Base-by-base conservation (phyloP, 1,139 yeast species). In the Tardiomyces blankii region DNA sequence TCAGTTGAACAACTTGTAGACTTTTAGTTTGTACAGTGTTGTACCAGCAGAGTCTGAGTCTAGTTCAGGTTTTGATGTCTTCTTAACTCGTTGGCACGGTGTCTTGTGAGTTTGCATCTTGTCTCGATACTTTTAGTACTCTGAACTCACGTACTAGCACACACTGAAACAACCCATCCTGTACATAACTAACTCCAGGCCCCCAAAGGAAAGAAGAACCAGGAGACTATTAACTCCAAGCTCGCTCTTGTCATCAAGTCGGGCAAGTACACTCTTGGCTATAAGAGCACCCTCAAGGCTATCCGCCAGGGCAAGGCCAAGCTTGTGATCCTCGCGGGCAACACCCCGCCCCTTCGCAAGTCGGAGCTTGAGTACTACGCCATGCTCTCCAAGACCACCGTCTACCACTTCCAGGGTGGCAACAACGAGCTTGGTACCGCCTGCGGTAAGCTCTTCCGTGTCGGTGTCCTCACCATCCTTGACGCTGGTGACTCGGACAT, bases 401-500 rank as follows among this genome's bases (percentile, higher is more conserved):
- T 91, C 66, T 91, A 89, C 94, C 82, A 80, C 82, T 91, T 89
- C 95, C 94, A 85, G 76, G 98, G 97, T 79, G 95, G 96, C 75
- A 89, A 89, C 96, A 89, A 89, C 77, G 96, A 89, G 78, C 87
- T 91, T 70, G 97, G 98, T 80, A 93, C 99, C 67, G 96, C 96
- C 64, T 91, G 96, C 75, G 99, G 99, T 88, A 89, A 86, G 78
- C 88, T 91, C 70, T 91, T 93, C 96, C 89, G 97, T 80, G 98
- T 91, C 66, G 97, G 97, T 78, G 91, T 89, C 67, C 77, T 91
- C 69, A 79, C 97, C 66, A 73, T 93, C 67, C 77, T 89, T 69
- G 98, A 93, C 67, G 96, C 96, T 66, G 99, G 99, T 89, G 99
- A 93, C 80, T 91, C 98, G 65, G 99, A 93, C 76, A 89, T 93